Evolutionary conservation across 1,139 yeast species (phyloP).

Genomic region (Suhomyces kunorum): DNA sequence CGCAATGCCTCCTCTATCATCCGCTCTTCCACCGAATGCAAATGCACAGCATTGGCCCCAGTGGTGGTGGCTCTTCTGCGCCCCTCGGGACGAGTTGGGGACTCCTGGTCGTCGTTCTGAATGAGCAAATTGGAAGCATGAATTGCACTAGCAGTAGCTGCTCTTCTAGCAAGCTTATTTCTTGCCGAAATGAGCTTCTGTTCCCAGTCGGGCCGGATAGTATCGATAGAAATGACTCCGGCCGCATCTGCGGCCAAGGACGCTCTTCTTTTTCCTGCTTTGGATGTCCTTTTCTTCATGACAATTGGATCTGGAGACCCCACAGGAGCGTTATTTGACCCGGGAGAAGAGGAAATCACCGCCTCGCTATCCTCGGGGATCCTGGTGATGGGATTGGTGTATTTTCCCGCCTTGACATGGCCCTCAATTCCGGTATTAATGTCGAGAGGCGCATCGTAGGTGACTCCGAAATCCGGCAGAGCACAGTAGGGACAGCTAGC

Average conservation of each 20-base stretch:
- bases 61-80: constrained; percentile 18
- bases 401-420: constrained; percentile 18
- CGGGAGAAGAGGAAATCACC: constrained; percentile 17
- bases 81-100: constrained; percentile 3
- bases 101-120: constrained; percentile 26
- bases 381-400: constrained; percentile 5
- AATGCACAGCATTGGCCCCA: constrained; percentile 14
- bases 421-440: constrained; percentile 59
- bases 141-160: constrained; percentile 93
- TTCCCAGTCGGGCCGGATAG: constrained; percentile 93
- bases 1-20: constrained; percentile 86
- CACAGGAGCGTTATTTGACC: constrained; percentile 8
- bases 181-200: constrained; percentile 68
- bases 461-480: constrained; percentile 80
- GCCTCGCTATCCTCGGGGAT: constrained; percentile 19
- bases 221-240: constrained; percentile 74
- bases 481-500: constrained; percentile 96
- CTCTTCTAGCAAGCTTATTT: constrained; percentile 73
- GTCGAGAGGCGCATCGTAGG: constrained; percentile 64
- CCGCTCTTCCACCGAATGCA: constrained; percentile 58
- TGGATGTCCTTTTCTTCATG: constrained; percentile 3
- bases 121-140: constrained; percentile 75
- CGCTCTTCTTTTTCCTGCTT: constrained; percentile 27
- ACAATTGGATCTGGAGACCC: constrained; percentile 2
- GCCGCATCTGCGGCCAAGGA: constrained; percentile 64